phyloP scores from a whole-genome alignment of 1,284 basidiomycete species.

The Leccinum laetum region DNA sequence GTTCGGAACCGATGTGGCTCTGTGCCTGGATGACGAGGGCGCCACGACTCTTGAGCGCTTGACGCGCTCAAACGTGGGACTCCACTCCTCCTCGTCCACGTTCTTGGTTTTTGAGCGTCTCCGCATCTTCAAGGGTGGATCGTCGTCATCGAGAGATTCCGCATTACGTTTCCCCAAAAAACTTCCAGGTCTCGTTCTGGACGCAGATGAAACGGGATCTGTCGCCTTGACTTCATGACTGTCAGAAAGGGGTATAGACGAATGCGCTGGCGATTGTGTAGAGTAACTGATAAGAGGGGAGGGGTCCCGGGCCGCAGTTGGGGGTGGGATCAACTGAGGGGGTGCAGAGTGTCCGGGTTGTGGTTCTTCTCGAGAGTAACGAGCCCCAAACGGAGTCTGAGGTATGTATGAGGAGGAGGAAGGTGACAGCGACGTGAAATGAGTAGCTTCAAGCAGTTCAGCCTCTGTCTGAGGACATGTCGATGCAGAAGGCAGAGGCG shows the following conservation, averaged over 20 bases:
- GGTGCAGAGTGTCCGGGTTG: not conserved
- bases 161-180: constrained; percentile 16
- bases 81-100: constrained; percentile 30
- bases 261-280: constrained; percentile 3
- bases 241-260: not conserved
- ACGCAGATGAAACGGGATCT: not conserved
- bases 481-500: not conserved
- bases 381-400: constrained; percentile 3
- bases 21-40: not conserved
- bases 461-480: not conserved
- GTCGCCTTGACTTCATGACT: not conserved
- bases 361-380: not conserved
- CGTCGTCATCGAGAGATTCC: constrained; percentile 3
- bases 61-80: constrained; percentile 9
- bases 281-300: constrained; percentile 3
- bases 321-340: constrained; percentile 22
- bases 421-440: not conserved
- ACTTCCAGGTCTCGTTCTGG: not conserved
- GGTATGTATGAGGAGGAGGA: not conserved
- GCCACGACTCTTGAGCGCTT: constrained; percentile 8
- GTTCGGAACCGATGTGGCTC: not conserved
- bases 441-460: not conserved
- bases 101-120: constrained; percentile 17
- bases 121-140: not conserved
- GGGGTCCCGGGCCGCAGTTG: constrained; percentile 3